phyloP scores from a whole-genome alignment of 495 filamentous ascomycete genomes.

The Amphirosellinia nigrospora region DNA sequence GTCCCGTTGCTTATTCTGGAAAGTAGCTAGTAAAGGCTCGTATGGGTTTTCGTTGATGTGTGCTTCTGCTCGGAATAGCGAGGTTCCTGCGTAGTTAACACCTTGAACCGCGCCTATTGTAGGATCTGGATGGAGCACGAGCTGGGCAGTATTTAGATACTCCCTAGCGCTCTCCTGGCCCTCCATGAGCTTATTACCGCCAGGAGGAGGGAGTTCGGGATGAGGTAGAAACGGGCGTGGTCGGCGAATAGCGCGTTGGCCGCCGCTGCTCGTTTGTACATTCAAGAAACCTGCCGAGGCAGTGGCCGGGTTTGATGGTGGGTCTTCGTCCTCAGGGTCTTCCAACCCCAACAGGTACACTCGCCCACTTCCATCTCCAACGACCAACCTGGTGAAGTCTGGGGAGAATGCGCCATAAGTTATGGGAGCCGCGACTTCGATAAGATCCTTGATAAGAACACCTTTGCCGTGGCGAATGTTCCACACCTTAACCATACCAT shows the following conservation, averaged over 20 bases:
- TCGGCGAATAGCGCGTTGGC: conserved; percentile 38
- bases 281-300: conserved; percentile 29
- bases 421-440: conserved; percentile 57
- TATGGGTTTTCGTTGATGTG: conserved; percentile 45
- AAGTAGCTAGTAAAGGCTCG: conserved; percentile 42
- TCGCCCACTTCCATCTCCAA: conserved; percentile 78
- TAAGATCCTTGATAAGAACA: conserved; percentile 67
- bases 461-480: conserved; percentile 64
- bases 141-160: conserved; percentile 40
- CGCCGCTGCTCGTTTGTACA: conserved; percentile 29
- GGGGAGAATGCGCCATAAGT: conserved; percentile 74
- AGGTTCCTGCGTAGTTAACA: conserved; percentile 46
- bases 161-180: conserved; percentile 28
- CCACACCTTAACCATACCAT: conserved; percentile 88
- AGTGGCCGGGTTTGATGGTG: conserved; percentile 20
- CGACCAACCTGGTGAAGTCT: conserved; percentile 70
- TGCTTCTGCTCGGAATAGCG: conserved; percentile 44
- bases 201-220: conserved; percentile 47
- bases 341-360: conserved; percentile 64
- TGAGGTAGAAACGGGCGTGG: conserved; percentile 54
- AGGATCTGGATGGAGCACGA: conserved; percentile 40
- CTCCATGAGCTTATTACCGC: conserved; percentile 24
- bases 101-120: conserved; percentile 55
- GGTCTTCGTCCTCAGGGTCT: conserved; percentile 50
- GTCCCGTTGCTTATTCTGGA: conserved; percentile 23